These are phyloP conservation scores for Artemisia annua DNA, from an alignment of 129 eudicot species.

Conservation along the genomic window DNA sequence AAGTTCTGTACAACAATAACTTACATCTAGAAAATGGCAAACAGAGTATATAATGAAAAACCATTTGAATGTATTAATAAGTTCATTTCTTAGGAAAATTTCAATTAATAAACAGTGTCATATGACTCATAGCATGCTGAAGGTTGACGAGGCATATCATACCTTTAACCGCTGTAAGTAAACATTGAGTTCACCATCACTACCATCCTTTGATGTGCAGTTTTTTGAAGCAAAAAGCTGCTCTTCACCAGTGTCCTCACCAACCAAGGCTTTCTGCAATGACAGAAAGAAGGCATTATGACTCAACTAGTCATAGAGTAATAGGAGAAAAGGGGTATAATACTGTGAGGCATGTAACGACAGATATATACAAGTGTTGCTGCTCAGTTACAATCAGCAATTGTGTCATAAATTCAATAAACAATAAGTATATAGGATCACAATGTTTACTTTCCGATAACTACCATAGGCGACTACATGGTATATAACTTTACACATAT, in stretches of 20 bases:
- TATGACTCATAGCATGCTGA: neutral
- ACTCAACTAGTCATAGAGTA: slow-evolving; percentile 12
- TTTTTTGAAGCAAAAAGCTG: slow-evolving; percentile 76
- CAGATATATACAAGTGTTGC: slow-evolving; percentile 1
- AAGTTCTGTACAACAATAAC: slow-evolving; percentile 15
- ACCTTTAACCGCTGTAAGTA: slow-evolving; percentile 79
- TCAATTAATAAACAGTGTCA: slow-evolving; percentile 7
- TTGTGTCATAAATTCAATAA: neutral
- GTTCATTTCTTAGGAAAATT: slow-evolving; percentile 21
- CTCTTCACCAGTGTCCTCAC: slow-evolving; percentile 89
- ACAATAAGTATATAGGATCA: neutral
- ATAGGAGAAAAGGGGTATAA: neutral
- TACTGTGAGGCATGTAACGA: slow-evolving; percentile 4
- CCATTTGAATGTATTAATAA: neutral
- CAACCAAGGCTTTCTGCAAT: slow-evolving; percentile 87
- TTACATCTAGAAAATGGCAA: neutral
- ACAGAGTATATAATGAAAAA: neutral
- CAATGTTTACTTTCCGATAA: neutral
- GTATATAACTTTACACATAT: neutral
- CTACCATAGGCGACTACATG: neutral
- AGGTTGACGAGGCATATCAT: slow-evolving; percentile 5
- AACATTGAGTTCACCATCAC: slow-evolving; percentile 52
- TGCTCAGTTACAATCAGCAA: slow-evolving; percentile 5
- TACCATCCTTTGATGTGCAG: slow-evolving; percentile 44
- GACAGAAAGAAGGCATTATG: slow-evolving; percentile 18